Conservation (phyloP, 2,329 filamentous ascomycete species). For the Ophiosphaerella herpotricha region DNA sequence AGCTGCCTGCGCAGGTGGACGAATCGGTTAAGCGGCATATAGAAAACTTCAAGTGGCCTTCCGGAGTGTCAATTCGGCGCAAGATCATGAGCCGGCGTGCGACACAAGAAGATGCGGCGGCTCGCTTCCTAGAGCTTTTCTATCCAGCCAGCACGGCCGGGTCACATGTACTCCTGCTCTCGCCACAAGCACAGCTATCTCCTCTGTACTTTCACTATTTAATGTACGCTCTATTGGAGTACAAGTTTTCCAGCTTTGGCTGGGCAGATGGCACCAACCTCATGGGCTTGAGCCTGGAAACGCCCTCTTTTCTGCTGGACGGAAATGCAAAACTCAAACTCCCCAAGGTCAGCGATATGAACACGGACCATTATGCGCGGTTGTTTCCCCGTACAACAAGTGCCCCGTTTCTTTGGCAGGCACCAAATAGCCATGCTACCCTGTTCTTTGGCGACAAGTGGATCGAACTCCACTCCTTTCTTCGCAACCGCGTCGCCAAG, state of each 20-base stretch:
- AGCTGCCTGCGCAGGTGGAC: slow-evolving; percentile 76
- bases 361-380: slow-evolving; percentile 34
- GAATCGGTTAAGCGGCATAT: slow-evolving; percentile 66
- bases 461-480: slow-evolving; percentile 81
- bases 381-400: slow-evolving; percentile 33
- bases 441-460: slow-evolving; percentile 86
- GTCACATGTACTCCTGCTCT: slow-evolving; percentile 83
- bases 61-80: slow-evolving; percentile 70
- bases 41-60: slow-evolving; percentile 69
- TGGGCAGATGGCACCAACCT: slow-evolving; percentile 59
- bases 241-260: slow-evolving; percentile 67
- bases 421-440: slow-evolving; percentile 79
- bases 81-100: slow-evolving; percentile 67
- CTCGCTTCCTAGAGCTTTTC: slow-evolving; percentile 82
- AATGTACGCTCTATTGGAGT: slow-evolving; percentile 76
- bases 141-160: slow-evolving; percentile 70
- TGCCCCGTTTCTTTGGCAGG: slow-evolving; percentile 80
- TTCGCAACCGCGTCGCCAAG: slow-evolving; percentile 64
- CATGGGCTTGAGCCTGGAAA: slow-evolving; percentile 78
- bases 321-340: slow-evolving; percentile 61
- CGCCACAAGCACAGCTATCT: slow-evolving; percentile 78
- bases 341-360: slow-evolving; percentile 50
- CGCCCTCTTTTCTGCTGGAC: slow-evolving; percentile 68
- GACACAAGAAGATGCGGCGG: slow-evolving; percentile 71
- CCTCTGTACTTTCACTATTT: slow-evolving; percentile 85